phyloP scores from a whole-genome alignment of 768 basidiomycete genomes.

The Arthromyces matolae region DNA sequence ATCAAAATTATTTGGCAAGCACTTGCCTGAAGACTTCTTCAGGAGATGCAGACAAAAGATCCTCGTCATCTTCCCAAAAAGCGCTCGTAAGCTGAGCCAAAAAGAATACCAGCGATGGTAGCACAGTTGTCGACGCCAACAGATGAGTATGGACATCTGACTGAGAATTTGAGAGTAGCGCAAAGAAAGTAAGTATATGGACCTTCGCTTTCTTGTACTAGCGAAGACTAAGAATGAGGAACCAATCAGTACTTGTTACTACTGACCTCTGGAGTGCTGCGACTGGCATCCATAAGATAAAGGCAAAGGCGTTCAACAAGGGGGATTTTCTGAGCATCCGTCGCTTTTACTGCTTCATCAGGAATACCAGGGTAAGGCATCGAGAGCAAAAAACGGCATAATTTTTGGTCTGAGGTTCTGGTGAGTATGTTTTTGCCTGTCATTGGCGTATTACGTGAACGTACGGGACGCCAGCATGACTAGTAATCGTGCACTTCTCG shows the following conservation, averaged over 20 bases:
- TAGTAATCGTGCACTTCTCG: constrained; percentile 46
- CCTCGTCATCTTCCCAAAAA: constrained; percentile 65
- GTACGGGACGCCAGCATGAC: constrained; percentile 52
- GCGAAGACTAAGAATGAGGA: neutral
- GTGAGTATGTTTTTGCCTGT: no score
- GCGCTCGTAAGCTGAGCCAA: constrained; percentile 48
- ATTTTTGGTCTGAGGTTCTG: constrained; percentile 38
- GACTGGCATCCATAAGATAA: constrained; percentile 41
- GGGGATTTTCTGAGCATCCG: constrained; percentile 30
- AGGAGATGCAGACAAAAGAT: constrained; percentile 31
- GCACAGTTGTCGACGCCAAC: constrained; percentile 46
- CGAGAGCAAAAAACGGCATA: constrained; percentile 43
- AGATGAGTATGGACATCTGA: constrained; percentile 35
- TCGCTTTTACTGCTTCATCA: constrained; percentile 15
- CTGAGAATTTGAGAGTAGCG: constrained; percentile 37
- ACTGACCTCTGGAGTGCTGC: constrained; percentile 39
- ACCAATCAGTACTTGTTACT: neutral
- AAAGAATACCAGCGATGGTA: constrained; percentile 63
- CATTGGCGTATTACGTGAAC: no score
- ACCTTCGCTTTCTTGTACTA: constrained; percentile 28
- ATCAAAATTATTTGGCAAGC: constrained; percentile 10
- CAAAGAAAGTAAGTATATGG: constrained; percentile 38
- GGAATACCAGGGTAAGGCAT: constrained; percentile 24
- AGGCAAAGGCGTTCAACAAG: constrained; percentile 49
- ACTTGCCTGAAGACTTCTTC: constrained; percentile 35